These are phyloP conservation scores for Nothophaeocryptopus gaeumannii DNA, from an alignment of 2,329 filamentous ascomycete species.

Conservation along the genomic window DNA sequence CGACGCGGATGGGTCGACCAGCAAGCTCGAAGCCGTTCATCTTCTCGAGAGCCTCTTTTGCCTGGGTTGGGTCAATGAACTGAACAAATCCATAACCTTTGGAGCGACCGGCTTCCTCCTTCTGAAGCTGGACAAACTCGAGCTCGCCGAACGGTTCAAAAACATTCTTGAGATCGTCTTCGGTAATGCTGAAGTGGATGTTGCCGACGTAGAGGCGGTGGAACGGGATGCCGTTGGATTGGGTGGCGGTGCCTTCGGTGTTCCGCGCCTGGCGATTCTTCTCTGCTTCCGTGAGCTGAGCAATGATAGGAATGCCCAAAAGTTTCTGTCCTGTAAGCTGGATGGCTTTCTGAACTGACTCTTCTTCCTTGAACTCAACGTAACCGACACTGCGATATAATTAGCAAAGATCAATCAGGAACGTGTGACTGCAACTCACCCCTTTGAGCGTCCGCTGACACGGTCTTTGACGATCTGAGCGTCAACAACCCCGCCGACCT, in stretches of 20 bases:
- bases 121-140: slow-evolving; percentile 95
- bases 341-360: slow-evolving; percentile 87
- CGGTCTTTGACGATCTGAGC: slow-evolving; percentile 98
- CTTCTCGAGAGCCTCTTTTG: slow-evolving; percentile 92
- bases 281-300: slow-evolving; percentile 96
- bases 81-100: slow-evolving; percentile 98
- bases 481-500: slow-evolving; percentile 90
- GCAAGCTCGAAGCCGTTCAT: slow-evolving; percentile 99
- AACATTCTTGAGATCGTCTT: slow-evolving; percentile 90
- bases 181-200: slow-evolving; percentile 98
- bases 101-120: slow-evolving; percentile 86
- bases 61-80: slow-evolving; percentile 74
- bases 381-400: slow-evolving; percentile 77
- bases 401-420: slow-evolving; percentile 33
- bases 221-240: slow-evolving; percentile 85
- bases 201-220: slow-evolving; percentile 98
- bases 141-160: slow-evolving; percentile 98
- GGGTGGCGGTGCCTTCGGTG: slow-evolving; percentile 64
- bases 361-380: slow-evolving; percentile 97
- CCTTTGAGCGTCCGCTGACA: slow-evolving; percentile 94
- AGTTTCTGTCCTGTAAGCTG: slow-evolving; percentile 98
- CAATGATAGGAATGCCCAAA: slow-evolving; percentile 97
- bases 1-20: slow-evolving; percentile 94
- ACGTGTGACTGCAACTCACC: slow-evolving; percentile 57
- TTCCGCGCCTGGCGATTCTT: slow-evolving; percentile 96